phyloP scores from a whole-genome alignment of 495 filamentous ascomycete genomes.

The Xylaria sp. region DNA sequence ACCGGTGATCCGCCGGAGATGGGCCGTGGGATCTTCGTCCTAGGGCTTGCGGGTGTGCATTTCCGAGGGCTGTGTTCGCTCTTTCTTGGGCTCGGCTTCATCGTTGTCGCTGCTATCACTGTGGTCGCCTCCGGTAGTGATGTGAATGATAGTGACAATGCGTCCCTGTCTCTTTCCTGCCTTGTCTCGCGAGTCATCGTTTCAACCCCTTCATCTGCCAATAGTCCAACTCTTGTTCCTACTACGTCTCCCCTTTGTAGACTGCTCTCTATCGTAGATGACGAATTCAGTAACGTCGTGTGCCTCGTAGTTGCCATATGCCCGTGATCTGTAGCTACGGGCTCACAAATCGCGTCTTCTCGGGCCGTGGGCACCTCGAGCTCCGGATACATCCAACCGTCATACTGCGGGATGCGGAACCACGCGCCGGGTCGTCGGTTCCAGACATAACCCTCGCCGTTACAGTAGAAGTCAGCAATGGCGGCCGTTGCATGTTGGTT shows the following conservation, averaged over 20 bases:
- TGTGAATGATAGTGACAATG: not conserved
- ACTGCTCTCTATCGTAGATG: not conserved
- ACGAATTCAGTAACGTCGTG: not conserved
- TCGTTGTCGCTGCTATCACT: not conserved
- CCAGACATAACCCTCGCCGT: conserved; percentile 34
- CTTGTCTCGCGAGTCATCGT: not conserved
- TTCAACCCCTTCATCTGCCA: not conserved
- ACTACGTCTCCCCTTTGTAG: not conserved
- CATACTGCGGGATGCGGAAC: conserved; percentile 42
- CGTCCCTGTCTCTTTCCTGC: not conserved
- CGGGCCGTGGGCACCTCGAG: conserved; percentile 35
- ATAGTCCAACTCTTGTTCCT: not conserved
- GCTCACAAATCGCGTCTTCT: conserved; percentile 34
- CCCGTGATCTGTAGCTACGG: conserved; percentile 21
- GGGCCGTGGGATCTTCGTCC: conserved; percentile 20
- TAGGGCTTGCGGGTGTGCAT: not conserved
- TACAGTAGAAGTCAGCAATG: conserved; percentile 37
- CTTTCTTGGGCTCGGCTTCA: not conserved
- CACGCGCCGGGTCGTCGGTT: conserved; percentile 34
- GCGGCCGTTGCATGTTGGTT: conserved; percentile 37
- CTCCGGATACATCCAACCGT: conserved; percentile 38
- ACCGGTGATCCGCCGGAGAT: conserved; percentile 7
- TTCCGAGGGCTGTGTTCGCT: conserved; percentile 4
- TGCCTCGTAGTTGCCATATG: conserved; percentile 14
- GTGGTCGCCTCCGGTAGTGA: not conserved